Percentiles rank a stretch among this genome's conserved stretches.
Evolutionary conservation across 1,139 yeast species (phyloP).

Genomic region (Lodderomyces orthopsilosis): DNA sequence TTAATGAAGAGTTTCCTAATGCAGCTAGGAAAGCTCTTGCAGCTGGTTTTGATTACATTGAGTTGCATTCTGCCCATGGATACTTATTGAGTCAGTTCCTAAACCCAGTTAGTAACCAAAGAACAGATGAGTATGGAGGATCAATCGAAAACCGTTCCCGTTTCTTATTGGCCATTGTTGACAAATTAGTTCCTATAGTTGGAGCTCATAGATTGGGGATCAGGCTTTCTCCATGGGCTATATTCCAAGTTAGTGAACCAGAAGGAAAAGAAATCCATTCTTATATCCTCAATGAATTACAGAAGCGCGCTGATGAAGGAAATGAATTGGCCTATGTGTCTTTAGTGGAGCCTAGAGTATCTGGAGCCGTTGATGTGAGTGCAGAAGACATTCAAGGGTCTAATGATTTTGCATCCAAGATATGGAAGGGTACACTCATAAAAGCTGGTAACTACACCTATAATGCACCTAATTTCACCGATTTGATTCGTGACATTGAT

Average conservation of each 20-base stretch:
- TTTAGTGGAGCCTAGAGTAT: slow-evolving; percentile 45
- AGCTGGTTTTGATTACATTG: slow-evolving; percentile 71
- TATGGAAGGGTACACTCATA: slow-evolving; percentile 50
- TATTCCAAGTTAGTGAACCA: slow-evolving; percentile 36
- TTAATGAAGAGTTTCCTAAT: slow-evolving; percentile 30
- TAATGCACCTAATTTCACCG: slow-evolving; percentile 22
- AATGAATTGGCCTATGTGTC: slow-evolving; percentile 50
- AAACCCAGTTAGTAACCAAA: slow-evolving; percentile 41
- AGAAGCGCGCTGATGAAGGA: slow-evolving; percentile 37
- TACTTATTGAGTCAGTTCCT: slow-evolving; percentile 63
- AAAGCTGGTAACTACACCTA: slow-evolving; percentile 46
- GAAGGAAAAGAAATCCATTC: slow-evolving; percentile 35
- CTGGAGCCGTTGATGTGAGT: slow-evolving; percentile 15
- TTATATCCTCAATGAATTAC: slow-evolving; percentile 36
- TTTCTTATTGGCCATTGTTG: slow-evolving; percentile 54
- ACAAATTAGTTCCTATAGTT: slow-evolving; percentile 46
- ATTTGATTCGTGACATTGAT: slow-evolving; percentile 22
- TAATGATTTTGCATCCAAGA: slow-evolving; percentile 37
- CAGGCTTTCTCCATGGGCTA: slow-evolving; percentile 61
- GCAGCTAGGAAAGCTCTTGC: slow-evolving; percentile 49
- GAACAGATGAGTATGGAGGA: slow-evolving; percentile 33
- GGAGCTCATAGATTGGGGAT: slow-evolving; percentile 55
- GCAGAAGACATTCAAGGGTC: slow-evolving; percentile 15
- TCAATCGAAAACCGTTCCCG: slow-evolving; percentile 64
- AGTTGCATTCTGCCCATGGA: slow-evolving; percentile 71